Base-by-base conservation (phyloP, 1,284 basidiomycete species). In the Ustilago trichophora region DNA sequence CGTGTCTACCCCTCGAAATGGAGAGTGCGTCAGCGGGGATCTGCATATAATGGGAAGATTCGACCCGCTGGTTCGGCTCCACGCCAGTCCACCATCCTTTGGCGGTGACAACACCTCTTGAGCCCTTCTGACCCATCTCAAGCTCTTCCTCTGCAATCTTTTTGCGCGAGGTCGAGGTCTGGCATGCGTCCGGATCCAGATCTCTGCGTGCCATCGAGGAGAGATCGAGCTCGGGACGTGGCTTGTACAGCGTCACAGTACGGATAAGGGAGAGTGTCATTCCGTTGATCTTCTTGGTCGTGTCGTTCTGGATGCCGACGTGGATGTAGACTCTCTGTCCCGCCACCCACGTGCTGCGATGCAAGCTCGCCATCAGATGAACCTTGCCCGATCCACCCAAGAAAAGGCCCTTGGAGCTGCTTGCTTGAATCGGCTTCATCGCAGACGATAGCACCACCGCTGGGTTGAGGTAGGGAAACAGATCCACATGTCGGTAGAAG, bases 401-500 rank as follows among this genome's bases (percentile, higher is more conserved):
- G 87, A 87, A 62, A 4, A 92, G 81, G 3, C 84, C 84, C 74
- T 87, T 88, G 19, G 87, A 85, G 1, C 85, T 85, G 16, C 85
- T 86, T 15, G 87, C 87, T 64, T 87, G 85, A 35, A 93, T 82
- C 3, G 90, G 89, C 36, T 86, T 83, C 7, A 85, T 82, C 3
- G 88, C 85, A 3, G 88, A 86, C 1, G 88, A 85, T 7, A 96
- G 86, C 12, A 89, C 85, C 4, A 84, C 72, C 6, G 86, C 83
- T 0, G 90, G 88, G 63, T 91, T 87, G 22, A 93, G 83, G 47
- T 88, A 88, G 1, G 93, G 93, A 86, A 89, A 92, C 25, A 96
- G 84, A 48, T 90, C 87, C 75, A 92, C 89, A 32, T 89, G 85
- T 3, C 93, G 88, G 82, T 95, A 96, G 80, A 96, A 95, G 82